phyloP scores from a whole-genome alignment of 169 alveolate genomes.

The Plasmodium coatneyi region DNA sequence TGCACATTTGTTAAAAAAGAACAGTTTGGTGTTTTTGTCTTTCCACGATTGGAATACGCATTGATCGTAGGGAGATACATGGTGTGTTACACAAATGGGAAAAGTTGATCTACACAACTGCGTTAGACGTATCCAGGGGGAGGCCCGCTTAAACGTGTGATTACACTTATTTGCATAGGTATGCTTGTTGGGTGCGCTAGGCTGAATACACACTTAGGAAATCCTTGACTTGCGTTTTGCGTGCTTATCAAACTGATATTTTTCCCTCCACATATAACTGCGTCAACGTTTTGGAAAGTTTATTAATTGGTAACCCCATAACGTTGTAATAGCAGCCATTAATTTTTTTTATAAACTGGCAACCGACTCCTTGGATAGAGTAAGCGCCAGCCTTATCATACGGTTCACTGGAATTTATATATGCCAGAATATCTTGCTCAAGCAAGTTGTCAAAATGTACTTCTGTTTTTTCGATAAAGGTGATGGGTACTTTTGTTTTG shows the following conservation, averaged over 20 bases:
- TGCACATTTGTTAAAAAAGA: not conserved
- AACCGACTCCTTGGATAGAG: conserved; percentile 80
- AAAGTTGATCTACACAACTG: not conserved
- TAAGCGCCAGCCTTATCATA: conserved; percentile 79
- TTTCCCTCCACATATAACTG: conserved; percentile 20
- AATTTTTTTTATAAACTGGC: conserved; percentile 77
- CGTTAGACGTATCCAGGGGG: not conserved
- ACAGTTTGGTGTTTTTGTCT: not conserved
- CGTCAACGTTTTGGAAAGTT: conserved; percentile 61
- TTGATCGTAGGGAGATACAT: not conserved
- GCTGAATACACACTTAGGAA: not conserved
- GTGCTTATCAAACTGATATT: not conserved
- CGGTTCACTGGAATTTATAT: conserved; percentile 72
- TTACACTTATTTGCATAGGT: not conserved
- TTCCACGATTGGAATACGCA: not conserved
- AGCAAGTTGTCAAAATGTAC: conserved; percentile 78
- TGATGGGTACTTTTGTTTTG: conserved; percentile 53
- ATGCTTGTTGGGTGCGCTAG: not conserved
- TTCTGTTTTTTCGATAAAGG: conserved; percentile 74
- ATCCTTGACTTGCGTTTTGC: not conserved
- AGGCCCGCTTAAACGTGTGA: not conserved
- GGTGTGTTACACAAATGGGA: not conserved
- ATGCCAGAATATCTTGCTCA: conserved; percentile 78
- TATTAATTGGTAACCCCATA: conserved; percentile 82
- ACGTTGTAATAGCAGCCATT: conserved; percentile 81